Evolutionary conservation across 345 rosid species (phyloP).

Genomic region (Pistacia vera): DNA sequence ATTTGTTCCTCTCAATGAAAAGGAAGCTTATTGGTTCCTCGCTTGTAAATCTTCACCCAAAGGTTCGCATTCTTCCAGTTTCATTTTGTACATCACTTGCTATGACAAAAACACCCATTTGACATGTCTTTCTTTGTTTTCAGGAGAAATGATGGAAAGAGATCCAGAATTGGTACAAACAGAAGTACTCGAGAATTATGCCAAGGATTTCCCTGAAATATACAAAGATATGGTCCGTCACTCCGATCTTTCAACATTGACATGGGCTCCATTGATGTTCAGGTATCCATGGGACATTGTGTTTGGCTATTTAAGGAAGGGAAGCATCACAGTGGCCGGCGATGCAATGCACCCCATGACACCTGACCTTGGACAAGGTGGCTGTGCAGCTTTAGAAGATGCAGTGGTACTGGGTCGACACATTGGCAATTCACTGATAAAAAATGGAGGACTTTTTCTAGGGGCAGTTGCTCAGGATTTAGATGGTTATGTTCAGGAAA

Average conservation of each 20-base stretch:
- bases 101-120: no score
- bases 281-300: slow-evolving; percentile 44
- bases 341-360: slow-evolving; percentile 66
- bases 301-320: slow-evolving; percentile 32
- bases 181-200: slow-evolving; percentile 23
- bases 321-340: slow-evolving; percentile 43
- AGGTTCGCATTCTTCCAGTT: slow-evolving; percentile 16
- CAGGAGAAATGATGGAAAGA: slow-evolving; percentile 10
- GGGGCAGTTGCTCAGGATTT: slow-evolving; percentile 22
- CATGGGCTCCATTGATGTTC: slow-evolving; percentile 39
- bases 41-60: neutral
- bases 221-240: slow-evolving; percentile 29
- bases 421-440: slow-evolving; percentile 24
- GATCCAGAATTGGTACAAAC: slow-evolving; percentile 31
- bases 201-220: slow-evolving; percentile 25
- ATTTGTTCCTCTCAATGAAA: slow-evolving; percentile 31
- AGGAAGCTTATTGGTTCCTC: slow-evolving; percentile 30
- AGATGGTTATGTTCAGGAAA: slow-evolving; percentile 29
- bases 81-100: no score
- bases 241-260: slow-evolving; percentile 28
- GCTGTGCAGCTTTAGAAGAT: slow-evolving; percentile 46
- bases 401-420: slow-evolving; percentile 29
- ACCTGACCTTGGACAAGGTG: slow-evolving; percentile 55
- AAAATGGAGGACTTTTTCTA: neutral
- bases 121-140: neutral